These are phyloP conservation scores for Arthromyces matolae DNA, from an alignment of 768 basidiomycete species.

Conservation along the genomic window DNA sequence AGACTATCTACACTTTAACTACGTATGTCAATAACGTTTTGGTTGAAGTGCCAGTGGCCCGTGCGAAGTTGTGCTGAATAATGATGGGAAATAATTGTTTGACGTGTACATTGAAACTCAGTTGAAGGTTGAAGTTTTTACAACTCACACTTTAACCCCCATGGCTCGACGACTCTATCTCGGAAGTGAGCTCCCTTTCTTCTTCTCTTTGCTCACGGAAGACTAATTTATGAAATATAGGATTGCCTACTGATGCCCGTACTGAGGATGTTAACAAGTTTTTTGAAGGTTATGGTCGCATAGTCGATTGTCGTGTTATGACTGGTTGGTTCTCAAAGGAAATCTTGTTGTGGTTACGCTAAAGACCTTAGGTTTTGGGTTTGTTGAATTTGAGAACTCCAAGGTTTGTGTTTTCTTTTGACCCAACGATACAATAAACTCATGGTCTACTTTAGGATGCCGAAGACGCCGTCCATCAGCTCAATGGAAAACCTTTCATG, in stretches of 20 bases:
- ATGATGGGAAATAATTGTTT: conserved; percentile 16
- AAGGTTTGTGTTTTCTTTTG: conserved; percentile 45
- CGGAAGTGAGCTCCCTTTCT: conserved; percentile 53
- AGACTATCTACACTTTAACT: too few species aligned
- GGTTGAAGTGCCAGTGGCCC: conserved; percentile 39
- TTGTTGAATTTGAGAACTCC: conserved; percentile 90
- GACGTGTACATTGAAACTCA: conserved; percentile 43
- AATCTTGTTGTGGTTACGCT: conserved; percentile 10
- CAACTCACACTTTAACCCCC: conserved; percentile 34
- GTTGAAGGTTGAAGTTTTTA: conserved; percentile 30
- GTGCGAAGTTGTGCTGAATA: too few species aligned
- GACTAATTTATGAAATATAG: conserved; percentile 31
- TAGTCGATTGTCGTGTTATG: conserved; percentile 92
- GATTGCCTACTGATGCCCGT: conserved; percentile 79
- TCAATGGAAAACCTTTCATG: conserved; percentile 88
- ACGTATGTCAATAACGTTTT: conserved; percentile 1
- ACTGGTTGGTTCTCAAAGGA: conserved; percentile 56
- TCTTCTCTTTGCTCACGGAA: conserved; percentile 4
- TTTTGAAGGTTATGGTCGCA: conserved; percentile 87
- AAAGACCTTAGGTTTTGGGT: conserved; percentile 75
- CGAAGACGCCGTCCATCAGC: conserved; percentile 85
- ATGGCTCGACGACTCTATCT: conserved; percentile 88
- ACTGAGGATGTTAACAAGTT: conserved; percentile 83
- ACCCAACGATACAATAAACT: conserved; percentile 5
- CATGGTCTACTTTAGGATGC: conserved; percentile 64